phyloP scores from a whole-genome alignment of 164 flowering plant species.

The Vitis amurensis region DNA sequence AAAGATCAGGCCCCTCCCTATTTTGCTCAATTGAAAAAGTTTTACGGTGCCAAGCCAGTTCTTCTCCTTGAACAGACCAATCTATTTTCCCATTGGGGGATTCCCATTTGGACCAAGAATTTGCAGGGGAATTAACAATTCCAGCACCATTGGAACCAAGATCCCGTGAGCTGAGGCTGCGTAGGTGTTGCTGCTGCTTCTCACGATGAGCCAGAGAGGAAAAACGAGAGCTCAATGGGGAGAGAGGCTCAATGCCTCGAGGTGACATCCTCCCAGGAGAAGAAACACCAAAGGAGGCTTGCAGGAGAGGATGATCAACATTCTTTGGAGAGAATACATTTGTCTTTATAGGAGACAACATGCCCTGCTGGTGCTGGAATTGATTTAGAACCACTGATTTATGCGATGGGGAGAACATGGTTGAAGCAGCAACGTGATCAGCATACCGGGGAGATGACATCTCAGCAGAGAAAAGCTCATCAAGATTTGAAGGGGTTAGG shows the following conservation, averaged over 20 bases:
- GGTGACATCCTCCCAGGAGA: conserved; percentile 91
- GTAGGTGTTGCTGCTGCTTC: conserved; percentile 70
- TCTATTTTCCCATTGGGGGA: conserved; percentile 35
- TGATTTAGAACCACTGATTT: conserved; percentile 16
- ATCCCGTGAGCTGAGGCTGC: conserved; percentile 57
- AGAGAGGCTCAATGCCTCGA: conserved; percentile 66
- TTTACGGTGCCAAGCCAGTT: conserved; percentile 8
- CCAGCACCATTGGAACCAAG: conserved; percentile 32
- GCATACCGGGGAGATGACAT: conserved; percentile 13
- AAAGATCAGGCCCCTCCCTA: conserved; percentile 39
- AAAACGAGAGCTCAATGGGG: conserved; percentile 67
- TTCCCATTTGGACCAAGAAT: conserved; percentile 50
- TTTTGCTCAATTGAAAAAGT: conserved; percentile 67
- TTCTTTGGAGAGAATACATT: conserved; percentile 58
- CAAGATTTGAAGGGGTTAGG: conserved; percentile 20
- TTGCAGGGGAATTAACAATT: conserved; percentile 49
- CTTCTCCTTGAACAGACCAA: conserved; percentile 34
- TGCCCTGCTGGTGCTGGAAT: conserved; percentile 15
- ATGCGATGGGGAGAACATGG: conserved; percentile 19
- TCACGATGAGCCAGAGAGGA: conserved; percentile 67
- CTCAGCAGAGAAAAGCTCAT: conserved; percentile 22
- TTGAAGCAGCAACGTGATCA: conserved; percentile 12
- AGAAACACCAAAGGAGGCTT: conserved; percentile 49
- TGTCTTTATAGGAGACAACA: conserved; percentile 23
- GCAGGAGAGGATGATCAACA: conserved; percentile 66